A percentile compares a stretch with the other conserved stretches of the same genome.
phyloP scores from a whole-genome alignment of 129 eudicot genomes.

The Centrapalus pauciflorus region DNA sequence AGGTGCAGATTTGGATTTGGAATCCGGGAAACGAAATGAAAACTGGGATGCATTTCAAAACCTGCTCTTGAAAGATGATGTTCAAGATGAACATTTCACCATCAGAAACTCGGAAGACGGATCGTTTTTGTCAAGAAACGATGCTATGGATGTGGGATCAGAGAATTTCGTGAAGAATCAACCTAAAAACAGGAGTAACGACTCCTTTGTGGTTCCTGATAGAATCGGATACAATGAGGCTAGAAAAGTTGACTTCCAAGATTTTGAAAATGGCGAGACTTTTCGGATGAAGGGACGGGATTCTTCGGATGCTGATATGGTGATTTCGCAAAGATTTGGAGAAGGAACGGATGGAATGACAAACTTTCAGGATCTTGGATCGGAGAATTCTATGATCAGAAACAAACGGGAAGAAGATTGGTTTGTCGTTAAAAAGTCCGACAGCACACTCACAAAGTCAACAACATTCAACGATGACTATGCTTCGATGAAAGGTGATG shows the following conservation, averaged over 20 bases:
- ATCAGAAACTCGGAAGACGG: slow-evolving; percentile 20
- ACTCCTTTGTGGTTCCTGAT: slow-evolving; percentile 49
- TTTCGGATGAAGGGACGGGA: slow-evolving; percentile 35
- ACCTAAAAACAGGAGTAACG: slow-evolving; percentile 30
- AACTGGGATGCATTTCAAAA: slow-evolving; percentile 86
- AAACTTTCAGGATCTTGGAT: slow-evolving; percentile 37
- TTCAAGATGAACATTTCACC: slow-evolving; percentile 39
- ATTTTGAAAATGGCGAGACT: slow-evolving; percentile 49
- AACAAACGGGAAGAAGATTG: slow-evolving; percentile 70
- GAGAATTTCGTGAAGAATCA: slow-evolving; percentile 37
- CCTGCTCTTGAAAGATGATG: slow-evolving; percentile 57
- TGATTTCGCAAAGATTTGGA: slow-evolving; percentile 37
- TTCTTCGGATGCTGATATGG: slow-evolving; percentile 42
- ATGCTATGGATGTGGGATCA: slow-evolving; percentile 36
- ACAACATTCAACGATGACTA: slow-evolving; percentile 39
- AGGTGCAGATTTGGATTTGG: slow-evolving; percentile 22
- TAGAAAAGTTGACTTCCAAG: slow-evolving; percentile 26
- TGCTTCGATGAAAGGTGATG: slow-evolving; percentile 23
- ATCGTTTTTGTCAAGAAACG: slow-evolving; percentile 1
- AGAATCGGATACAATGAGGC: slow-evolving; percentile 39
- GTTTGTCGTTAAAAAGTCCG: slow-evolving; percentile 61
- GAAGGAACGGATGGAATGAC: slow-evolving; percentile 22
- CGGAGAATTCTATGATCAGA: slow-evolving; percentile 42
- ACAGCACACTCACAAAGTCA: slow-evolving; percentile 20
- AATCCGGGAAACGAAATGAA: slow-evolving; percentile 31